Evolutionary conservation across 1,284 basidiomycete genomes (phyloP).

Genomic region (Boletus albobrunnescens): DNA sequence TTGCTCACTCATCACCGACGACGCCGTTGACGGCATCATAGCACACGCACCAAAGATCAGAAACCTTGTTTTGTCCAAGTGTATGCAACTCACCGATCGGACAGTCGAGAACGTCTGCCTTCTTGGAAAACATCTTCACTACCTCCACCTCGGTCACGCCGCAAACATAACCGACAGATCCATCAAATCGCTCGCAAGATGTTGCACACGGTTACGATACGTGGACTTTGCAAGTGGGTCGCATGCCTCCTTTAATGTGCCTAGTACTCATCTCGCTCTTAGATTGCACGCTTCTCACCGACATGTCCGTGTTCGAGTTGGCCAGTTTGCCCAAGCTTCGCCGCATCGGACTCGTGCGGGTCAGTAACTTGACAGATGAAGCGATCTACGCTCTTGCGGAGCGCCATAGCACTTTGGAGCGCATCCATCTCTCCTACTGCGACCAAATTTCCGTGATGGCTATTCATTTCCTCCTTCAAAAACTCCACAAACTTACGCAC

Average conservation of each 20-base stretch:
- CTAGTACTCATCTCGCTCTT: conserved; percentile 8
- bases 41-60: conserved; percentile 87
- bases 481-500: conserved; percentile 87
- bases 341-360: conserved; percentile 92
- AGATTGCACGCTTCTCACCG: conserved; percentile 89
- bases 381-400: conserved; percentile 86
- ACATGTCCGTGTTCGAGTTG: conserved; percentile 91
- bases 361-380: conserved; percentile 89
- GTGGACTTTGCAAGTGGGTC: conserved; percentile 92
- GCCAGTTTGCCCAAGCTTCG: conserved; percentile 86
- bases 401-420: conserved; percentile 80
- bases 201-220: conserved; percentile 92
- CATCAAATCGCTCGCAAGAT: conserved; percentile 78
- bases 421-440: conserved; percentile 97
- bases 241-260: neutral
- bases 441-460: conserved; percentile 92
- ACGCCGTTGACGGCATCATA: conserved; percentile 87
- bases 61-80: conserved; percentile 92
- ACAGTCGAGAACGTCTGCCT: conserved; percentile 82
- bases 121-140: conserved; percentile 90
- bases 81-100: conserved; percentile 79
- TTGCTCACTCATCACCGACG: conserved; percentile 81
- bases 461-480: conserved; percentile 85
- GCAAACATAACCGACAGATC: conserved; percentile 86
- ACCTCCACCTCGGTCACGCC: conserved; percentile 93